These are phyloP conservation scores for Silene conica DNA, from an alignment of 148 eudicot species.

Conservation along the genomic window DNA sequence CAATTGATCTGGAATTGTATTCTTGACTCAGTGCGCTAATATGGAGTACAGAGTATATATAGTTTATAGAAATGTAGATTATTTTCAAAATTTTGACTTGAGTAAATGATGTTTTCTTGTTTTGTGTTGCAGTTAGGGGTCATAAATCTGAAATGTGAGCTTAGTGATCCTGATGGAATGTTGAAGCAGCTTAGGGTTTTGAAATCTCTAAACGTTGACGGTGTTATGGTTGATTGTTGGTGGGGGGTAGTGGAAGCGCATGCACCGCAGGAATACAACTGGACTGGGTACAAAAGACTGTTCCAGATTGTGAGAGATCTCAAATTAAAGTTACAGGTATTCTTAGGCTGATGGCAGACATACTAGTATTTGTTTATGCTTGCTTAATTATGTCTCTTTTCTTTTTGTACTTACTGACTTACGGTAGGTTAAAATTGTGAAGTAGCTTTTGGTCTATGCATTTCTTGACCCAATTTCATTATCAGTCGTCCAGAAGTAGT, in stretches of 20 bases:
- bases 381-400: neutral
- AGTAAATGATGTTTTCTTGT: neutral
- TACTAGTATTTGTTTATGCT: neutral
- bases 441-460: neutral
- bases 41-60: neutral
- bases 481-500: neutral
- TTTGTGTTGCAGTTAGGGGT: constrained; percentile 64
- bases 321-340: constrained; percentile 74
- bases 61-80: neutral
- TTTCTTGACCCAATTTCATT: neutral
- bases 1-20: neutral
- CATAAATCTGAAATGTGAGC: constrained; percentile 87
- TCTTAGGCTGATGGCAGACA: constrained; percentile 17
- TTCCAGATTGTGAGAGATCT: constrained; percentile 78
- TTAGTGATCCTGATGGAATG: constrained; percentile 69
- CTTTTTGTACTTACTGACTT: too few species aligned
- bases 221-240: constrained; percentile 88
- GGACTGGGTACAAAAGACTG: constrained; percentile 84
- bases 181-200: constrained; percentile 63
- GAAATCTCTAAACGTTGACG: constrained; percentile 72
- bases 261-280: constrained; percentile 79
- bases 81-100: neutral
- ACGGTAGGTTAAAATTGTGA: too few species aligned
- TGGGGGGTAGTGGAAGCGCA: constrained; percentile 98
- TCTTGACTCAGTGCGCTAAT: neutral